phyloP scores from a whole-genome alignment of 306 rosid genomes.

The Vigna reflexopilosa region DNA sequence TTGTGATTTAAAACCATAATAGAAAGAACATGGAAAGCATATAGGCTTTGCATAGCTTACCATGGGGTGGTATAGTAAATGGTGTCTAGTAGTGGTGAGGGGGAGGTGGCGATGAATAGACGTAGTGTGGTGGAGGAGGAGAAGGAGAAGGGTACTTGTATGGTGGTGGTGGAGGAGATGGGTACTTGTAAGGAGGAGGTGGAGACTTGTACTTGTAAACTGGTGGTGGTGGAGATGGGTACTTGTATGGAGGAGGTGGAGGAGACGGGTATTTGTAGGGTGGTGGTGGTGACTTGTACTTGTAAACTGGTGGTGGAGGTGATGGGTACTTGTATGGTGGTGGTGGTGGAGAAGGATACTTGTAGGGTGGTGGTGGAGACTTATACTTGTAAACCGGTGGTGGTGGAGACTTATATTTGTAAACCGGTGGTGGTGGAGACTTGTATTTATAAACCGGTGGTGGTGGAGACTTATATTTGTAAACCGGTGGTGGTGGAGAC shows the following conservation, averaged over 20 bases:
- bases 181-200: background rate
- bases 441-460: background rate
- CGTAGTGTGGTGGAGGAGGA: constrained; percentile 51
- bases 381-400: background rate
- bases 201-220: background rate
- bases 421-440: background rate
- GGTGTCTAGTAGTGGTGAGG: background rate
- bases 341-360: background rate
- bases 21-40: background rate
- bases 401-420: background rate
- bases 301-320: background rate
- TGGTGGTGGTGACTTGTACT: background rate
- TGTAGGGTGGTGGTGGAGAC: background rate
- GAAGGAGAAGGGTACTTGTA: background rate
- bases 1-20: background rate
- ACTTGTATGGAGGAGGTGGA: constrained; percentile 19
- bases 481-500: background rate
- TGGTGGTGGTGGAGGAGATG: background rate
- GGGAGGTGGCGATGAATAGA: constrained; percentile 13
- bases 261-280: constrained; percentile 13
- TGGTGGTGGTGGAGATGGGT: constrained; percentile 19
- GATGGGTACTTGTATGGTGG: background rate
- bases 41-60: background rate
- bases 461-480: background rate
- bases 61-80: background rate